Base-by-base conservation (phyloP, 306 rosid species). In the Gastrolobium villosum region DNA sequence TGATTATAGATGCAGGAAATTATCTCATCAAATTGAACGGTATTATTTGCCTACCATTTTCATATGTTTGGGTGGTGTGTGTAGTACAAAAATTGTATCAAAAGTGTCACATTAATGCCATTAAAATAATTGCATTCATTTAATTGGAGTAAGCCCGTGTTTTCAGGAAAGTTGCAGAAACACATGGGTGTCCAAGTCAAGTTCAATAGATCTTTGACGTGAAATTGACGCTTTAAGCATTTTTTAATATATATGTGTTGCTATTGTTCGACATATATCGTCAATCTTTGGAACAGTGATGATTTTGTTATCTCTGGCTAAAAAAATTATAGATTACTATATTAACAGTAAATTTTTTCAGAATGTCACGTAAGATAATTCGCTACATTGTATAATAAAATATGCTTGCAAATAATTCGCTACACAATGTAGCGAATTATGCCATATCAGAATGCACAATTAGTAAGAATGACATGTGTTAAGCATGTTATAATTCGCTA, bases 91-190 rank as follows among this genome's bases (percentile, higher is more conserved):
- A 43, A 43, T 40, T 66, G 45, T 14, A 61, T 31, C 3, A 6
- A 5, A 37, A 60, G 65, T 60, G 48, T 36, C 56, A 60, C 70
- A 70, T 77, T 44, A 59, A 45, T 59, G 79, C 4, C 72, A 13
- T 50, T 61, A 73, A 66, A 49, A 62, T 74, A 62, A 45, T 26
- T 70, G 86, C 13, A 70, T 49, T 26, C 69, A 70, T 76, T 76
- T 35, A 63, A 76, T 53, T 7, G 72, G 41, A 30, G 70, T 61
- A 79, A 41, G 62, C 65, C 79, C 84, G 84, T 72, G 77, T 62
- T 75, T 84, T 79, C 79, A 46, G 84, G 84, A 35, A 35, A 36
- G 41, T 48, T 45, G 82, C 71, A 75, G 40, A 32, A 75, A 69
- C 79, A 70, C 79, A 54, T 71, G 81, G 50, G 1, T 44, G 65